phyloP scores from a whole-genome alignment of 164 flowering plant genomes.

The Vitis riparia region DNA sequence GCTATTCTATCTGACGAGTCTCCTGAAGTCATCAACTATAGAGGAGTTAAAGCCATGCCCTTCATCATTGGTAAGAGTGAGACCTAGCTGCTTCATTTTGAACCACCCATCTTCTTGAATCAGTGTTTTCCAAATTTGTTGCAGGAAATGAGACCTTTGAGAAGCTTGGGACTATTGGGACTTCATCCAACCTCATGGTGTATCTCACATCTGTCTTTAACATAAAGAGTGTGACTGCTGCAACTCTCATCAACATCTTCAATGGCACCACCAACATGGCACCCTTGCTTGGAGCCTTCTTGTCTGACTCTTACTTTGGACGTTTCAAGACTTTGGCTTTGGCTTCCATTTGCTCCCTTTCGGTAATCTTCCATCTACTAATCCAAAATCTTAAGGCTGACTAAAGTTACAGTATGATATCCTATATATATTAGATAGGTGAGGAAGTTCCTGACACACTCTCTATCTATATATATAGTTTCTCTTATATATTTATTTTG shows the following conservation, averaged over 20 bases:
- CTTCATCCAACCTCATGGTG: too few species aligned
- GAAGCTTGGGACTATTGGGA: too few species aligned
- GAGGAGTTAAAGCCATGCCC: slow-evolving; percentile 38
- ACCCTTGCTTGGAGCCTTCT: not conserved
- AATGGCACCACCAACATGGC: not conserved
- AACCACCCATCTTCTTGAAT: too few species aligned
- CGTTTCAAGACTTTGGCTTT: not conserved
- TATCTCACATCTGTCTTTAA: not conserved
- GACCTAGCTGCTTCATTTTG: too few species aligned
- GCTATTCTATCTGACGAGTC: slow-evolving; percentile 10
- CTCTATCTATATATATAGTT: too few species aligned
- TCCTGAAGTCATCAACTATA: slow-evolving; percentile 18
- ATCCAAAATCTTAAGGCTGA: too few species aligned
- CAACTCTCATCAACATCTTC: not conserved
- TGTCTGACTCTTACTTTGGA: not conserved
- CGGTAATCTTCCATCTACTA: not conserved
- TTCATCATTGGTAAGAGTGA: slow-evolving; percentile 27
- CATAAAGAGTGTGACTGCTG: not conserved
- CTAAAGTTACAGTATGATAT: too few species aligned
- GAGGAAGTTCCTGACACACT: too few species aligned
- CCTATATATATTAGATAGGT: too few species aligned
- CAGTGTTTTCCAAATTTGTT: too few species aligned
- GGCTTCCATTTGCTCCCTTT: not conserved
- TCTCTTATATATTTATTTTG: too few species aligned
- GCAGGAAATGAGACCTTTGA: too few species aligned